These are phyloP conservation scores for Haemoproteus tartakovskyi DNA, from an alignment of 169 alveolate genomes.

Conservation along the genomic window DNA sequence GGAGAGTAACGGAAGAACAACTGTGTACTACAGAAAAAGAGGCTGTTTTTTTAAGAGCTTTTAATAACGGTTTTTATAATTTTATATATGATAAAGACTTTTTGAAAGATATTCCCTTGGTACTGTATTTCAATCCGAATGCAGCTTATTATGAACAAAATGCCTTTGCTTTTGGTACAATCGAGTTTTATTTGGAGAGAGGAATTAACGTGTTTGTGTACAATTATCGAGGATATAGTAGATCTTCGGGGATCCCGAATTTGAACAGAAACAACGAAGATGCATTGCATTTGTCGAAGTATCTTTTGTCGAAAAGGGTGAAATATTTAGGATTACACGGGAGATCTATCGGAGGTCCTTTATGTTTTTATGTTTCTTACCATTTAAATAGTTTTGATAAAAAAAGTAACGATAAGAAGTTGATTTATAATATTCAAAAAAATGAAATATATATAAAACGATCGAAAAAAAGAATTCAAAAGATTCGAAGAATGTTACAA, in stretches of 20 bases:
- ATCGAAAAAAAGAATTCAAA: conserved; percentile 26
- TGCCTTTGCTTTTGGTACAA: conserved; percentile 34
- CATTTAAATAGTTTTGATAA: conserved; percentile 43
- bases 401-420: conserved; percentile 1
- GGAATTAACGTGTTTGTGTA: conserved; percentile 48
- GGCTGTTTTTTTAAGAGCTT: conserved; percentile 22
- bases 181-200: conserved; percentile 42
- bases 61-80: conserved; percentile 58
- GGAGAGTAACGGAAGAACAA: neutral
- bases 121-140: conserved; percentile 53
- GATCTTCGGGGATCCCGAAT: conserved; percentile 44
- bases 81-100: conserved; percentile 42
- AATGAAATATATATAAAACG: conserved; percentile 18
- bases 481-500: conserved; percentile 5
- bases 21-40: neutral
- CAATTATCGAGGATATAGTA: conserved; percentile 53
- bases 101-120: conserved; percentile 37
- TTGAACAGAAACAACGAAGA: conserved; percentile 41
- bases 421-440: conserved; percentile 22
- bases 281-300: conserved; percentile 48
- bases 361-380: conserved; percentile 51
- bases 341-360: conserved; percentile 62
- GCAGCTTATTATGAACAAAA: conserved; percentile 57
- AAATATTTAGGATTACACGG: conserved; percentile 65
- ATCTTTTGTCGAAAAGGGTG: conserved; percentile 36